Evolutionary conservation across 2,329 filamentous ascomycete genomes (phyloP), one percentile per base, ranked within the genome.

Genomic region (Calonectria leucothoes): DNA sequence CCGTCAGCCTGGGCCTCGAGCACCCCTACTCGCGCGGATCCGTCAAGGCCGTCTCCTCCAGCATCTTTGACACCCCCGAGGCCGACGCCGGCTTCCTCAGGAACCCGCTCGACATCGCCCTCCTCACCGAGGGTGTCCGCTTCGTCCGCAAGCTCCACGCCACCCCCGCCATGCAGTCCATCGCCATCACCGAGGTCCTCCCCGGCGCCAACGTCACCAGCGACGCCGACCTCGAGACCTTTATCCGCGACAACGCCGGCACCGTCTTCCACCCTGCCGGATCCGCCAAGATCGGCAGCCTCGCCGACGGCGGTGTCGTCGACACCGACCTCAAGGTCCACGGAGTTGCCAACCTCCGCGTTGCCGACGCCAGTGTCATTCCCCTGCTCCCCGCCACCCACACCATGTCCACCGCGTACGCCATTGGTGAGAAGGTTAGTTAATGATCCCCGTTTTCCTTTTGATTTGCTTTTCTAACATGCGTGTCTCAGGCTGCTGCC

Each of bases 301-400:
- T 81, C 7, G 82, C 82, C 4, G 79, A 85, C 1, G 87, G 87
- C 4, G 87, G 87, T 27, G 79, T 81, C 1, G 80, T 82, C 11
- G 80, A 81, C 1, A 45, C 69, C 25, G 49, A 77, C 20, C 76
- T 82, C 42, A 64, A 72, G 17, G 80, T 82, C 2, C 76, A 82
- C 17, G 80, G 78, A 1, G 59, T 80, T 0, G 23, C 66, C 31
- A 74, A 76, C 1, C 73, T 82, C 5, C 70, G 80, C 0, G 85
- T 89, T 15, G 86, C 88, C 0, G 84, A 86, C 72, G 78, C 79
- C 0, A 80, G 79, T 42, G 74, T 81, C 17, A 81, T 81, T 35
- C 80, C 80, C 27, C 66, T 81, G 11, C 69, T 79, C 7, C 75
- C 80, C 7, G 76, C 75, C 4, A 70, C 79, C 4, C 78, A 81